A percentile compares a stretch with the other conserved stretches of the same genome.
Evolutionary conservation across 106 monocot genomes (phyloP).

Genomic region (Posidonia australis): DNA sequence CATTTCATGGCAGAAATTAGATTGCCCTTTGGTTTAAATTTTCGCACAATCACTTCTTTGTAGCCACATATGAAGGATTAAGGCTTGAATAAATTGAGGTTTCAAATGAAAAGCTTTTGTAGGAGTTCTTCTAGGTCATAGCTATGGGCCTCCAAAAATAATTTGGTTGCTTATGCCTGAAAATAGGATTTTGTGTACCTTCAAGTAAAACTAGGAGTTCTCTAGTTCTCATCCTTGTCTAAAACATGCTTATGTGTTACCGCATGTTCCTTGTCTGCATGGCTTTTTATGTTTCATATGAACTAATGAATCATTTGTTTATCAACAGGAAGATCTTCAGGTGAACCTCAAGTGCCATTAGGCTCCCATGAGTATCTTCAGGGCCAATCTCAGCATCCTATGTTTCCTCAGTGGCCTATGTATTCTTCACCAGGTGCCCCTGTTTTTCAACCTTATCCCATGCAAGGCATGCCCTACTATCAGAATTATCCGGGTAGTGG

Average conservation of each 20-base stretch:
- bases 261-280: background rate
- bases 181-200: too few relatives aligned
- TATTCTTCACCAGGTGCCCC: conserved; percentile 45
- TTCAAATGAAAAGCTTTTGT: too few relatives aligned
- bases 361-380: conserved; percentile 21
- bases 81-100: too few relatives aligned
- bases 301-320: conserved; percentile 5
- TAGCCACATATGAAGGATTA: too few relatives aligned
- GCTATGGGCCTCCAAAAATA: too few relatives aligned
- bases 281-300: conserved; percentile 4
- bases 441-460: conserved; percentile 50
- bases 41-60: too few relatives aligned
- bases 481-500: conserved; percentile 51
- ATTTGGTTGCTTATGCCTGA: too few relatives aligned
- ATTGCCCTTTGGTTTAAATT: too few relatives aligned
- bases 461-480: conserved; percentile 82
- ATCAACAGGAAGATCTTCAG: conserved; percentile 13
- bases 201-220: too few relatives aligned
- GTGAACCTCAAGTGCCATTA: conserved; percentile 10
- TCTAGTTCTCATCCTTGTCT: too few relatives aligned
- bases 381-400: conserved; percentile 44
- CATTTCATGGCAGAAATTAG: too few relatives aligned
- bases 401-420: conserved; percentile 70
- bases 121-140: too few relatives aligned
- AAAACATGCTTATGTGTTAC: background rate